Conservation (phyloP, 176 grass and related monocot genomes). For the Areca catechu region DNA sequence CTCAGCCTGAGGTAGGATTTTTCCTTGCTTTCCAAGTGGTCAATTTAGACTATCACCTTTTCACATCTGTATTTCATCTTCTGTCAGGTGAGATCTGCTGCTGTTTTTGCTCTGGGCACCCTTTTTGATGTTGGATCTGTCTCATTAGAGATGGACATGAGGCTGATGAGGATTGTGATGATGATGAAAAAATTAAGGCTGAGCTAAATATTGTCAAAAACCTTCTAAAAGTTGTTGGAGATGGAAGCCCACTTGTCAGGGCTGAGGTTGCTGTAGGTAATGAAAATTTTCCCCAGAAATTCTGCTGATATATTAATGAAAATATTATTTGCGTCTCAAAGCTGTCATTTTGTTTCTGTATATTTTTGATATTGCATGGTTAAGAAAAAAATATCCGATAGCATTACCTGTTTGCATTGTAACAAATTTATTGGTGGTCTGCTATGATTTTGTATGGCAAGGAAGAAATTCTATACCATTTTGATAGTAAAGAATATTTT, state of each 20-base stretch:
- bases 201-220: conserved; percentile 73
- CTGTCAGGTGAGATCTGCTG: conserved; percentile 91
- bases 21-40: too few relatives aligned
- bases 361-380: too few relatives aligned
- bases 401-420: too few relatives aligned
- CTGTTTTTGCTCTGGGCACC: conserved; percentile 88
- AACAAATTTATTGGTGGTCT: too few relatives aligned
- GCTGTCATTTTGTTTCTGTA: too few relatives aligned
- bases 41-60: neutral
- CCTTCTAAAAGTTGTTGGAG: conserved; percentile 63
- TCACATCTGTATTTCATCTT: neutral
- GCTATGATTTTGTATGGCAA: too few relatives aligned
- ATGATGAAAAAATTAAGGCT: conserved; percentile 81
- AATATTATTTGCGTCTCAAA: too few relatives aligned
- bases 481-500: too few relatives aligned
- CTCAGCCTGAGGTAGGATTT: conserved; percentile 78
- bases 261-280: conserved; percentile 86
- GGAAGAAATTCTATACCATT: too few relatives aligned
- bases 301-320: too few relatives aligned
- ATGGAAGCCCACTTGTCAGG: conserved; percentile 92
- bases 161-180: conserved; percentile 58
- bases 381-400: too few relatives aligned
- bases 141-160: conserved; percentile 41
- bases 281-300: neutral
- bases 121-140: conserved; percentile 61